Percentiles rank a stretch among this genome's conserved stretches.
phyloP scores from a whole-genome alignment of 2,329 filamentous ascomycete genomes.

The Apiospora aurea region DNA sequence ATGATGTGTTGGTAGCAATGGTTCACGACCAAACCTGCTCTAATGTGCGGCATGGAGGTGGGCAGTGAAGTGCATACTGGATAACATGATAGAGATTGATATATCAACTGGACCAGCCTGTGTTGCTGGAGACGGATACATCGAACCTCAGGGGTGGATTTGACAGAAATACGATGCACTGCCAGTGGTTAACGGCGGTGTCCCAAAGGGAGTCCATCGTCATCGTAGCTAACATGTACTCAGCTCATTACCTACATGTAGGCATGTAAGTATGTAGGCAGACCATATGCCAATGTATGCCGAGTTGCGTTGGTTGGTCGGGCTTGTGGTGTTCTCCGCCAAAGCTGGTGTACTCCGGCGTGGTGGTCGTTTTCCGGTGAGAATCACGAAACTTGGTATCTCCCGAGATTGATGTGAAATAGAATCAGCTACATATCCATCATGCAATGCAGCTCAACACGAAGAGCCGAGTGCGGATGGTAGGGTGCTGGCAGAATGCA shows the following conservation, averaged over 20 bases:
- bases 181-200: too few relatives aligned
- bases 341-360: background rate
- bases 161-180: background rate
- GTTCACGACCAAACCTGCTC: background rate
- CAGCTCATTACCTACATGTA: background rate
- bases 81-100: conserved; percentile 5
- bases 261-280: background rate
- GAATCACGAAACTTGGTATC: too few relatives aligned
- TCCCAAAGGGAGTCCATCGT: background rate
- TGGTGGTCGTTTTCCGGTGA: background rate
- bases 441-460: too few relatives aligned
- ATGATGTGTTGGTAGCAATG: background rate
- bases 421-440: too few relatives aligned
- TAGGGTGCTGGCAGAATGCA: background rate
- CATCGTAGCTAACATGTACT: background rate
- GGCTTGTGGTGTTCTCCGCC: background rate
- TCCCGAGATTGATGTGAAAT: too few relatives aligned
- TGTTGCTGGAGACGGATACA: background rate
- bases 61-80: background rate
- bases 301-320: background rate
- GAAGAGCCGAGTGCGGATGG: too few relatives aligned
- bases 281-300: too few relatives aligned
- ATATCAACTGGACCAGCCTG: background rate
- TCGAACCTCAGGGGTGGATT: background rate
- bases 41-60: background rate